Percentiles rank a stretch among this genome's conserved stretches.
Evolutionary conservation across 2,329 filamentous ascomycete species (phyloP).

Genomic region (Myrmaecium sp.): DNA sequence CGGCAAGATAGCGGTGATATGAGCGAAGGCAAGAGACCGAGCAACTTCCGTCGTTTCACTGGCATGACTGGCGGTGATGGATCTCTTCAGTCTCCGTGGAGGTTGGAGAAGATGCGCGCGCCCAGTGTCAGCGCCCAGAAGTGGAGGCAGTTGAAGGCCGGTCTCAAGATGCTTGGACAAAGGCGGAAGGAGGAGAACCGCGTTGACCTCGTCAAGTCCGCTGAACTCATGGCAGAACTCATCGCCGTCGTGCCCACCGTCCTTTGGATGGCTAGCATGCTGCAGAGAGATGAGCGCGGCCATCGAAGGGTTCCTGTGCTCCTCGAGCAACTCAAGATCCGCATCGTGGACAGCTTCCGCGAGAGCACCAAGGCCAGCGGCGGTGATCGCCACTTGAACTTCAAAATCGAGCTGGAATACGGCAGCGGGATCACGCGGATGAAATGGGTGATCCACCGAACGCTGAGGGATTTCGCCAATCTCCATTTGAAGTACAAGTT

Average conservation of each 20-base stretch:
- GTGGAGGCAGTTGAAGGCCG: constrained; percentile 88
- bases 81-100: constrained; percentile 21
- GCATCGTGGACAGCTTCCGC: constrained; percentile 61
- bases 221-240: constrained; percentile 88
- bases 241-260: constrained; percentile 85
- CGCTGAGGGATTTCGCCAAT: constrained; percentile 78
- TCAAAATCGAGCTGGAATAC: constrained; percentile 88
- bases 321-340: constrained; percentile 83
- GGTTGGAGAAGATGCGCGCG: constrained; percentile 28
- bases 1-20: constrained; percentile 10
- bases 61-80: constrained; percentile 23
- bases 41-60: constrained; percentile 29
- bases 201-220: constrained; percentile 87
- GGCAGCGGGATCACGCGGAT: constrained; percentile 89
- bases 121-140: constrained; percentile 47
- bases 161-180: constrained; percentile 58
- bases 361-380: constrained; percentile 42
- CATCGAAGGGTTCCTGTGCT: constrained; percentile 90
- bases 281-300: constrained; percentile 89
- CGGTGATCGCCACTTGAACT: constrained; percentile 60
- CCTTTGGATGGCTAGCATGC: constrained; percentile 90
- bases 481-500: constrained; percentile 88
- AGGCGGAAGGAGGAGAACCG: constrained; percentile 68
- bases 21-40: constrained; percentile 18
- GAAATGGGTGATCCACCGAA: constrained; percentile 86